Evolutionary conservation across 192 early-diverging fungal genomes (phyloP).

Genomic region (Rhizophagus clarus): DNA sequence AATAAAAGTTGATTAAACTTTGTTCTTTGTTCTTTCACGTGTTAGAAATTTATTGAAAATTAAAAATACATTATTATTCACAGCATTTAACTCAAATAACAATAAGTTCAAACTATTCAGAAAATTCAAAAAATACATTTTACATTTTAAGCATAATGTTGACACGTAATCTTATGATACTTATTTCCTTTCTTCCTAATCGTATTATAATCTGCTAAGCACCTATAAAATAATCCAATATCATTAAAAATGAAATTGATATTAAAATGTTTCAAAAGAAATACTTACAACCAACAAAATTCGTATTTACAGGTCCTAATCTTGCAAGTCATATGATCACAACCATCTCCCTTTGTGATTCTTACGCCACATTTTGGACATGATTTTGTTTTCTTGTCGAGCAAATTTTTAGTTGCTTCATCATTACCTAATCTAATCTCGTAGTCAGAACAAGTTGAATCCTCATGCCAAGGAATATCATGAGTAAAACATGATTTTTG

Average conservation of each 20-base stretch:
- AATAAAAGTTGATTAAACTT: too few relatives aligned
- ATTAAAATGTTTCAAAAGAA: neutral
- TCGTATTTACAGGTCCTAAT: neutral
- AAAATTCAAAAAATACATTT: too few relatives aligned
- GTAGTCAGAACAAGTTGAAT: neutral
- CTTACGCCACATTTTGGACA: conserved; percentile 24
- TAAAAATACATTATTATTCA: too few relatives aligned
- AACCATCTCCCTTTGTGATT: conserved; percentile 16
- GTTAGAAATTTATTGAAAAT: too few relatives aligned
- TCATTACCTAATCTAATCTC: neutral
- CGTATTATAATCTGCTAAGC: neutral
- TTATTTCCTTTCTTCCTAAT: neutral
- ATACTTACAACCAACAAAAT: conserved; percentile 31
- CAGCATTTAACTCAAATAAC: too few relatives aligned
- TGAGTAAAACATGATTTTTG: conserved; percentile 7
- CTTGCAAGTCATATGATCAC: conserved; percentile 27
- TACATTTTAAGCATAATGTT: neutral
- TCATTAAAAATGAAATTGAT: neutral
- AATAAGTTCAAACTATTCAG: too few relatives aligned
- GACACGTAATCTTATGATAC: neutral
- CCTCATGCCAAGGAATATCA: conserved; percentile 4
- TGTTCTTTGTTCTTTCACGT: too few relatives aligned
- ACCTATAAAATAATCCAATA: neutral
- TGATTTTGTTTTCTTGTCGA: neutral
- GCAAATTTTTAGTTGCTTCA: neutral